Conservation (phyloP, 208 protist genomes). For the Acanthamoeba sp. region DNA sequence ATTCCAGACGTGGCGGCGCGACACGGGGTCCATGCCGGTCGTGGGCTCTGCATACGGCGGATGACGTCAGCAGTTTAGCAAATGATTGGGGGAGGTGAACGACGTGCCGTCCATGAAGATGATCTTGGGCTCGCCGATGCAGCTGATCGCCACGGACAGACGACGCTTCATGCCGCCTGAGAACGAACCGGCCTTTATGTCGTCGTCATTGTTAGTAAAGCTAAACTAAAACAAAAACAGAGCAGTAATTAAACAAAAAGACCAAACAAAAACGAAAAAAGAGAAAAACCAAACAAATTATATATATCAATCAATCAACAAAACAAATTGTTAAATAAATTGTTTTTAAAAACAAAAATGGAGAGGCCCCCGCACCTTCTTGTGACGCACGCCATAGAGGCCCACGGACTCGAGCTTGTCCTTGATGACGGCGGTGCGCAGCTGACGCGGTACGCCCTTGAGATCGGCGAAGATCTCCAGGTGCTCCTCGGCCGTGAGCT, state of each 20-base stretch:
- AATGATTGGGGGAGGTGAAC: not conserved
- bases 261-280: too few relatives aligned
- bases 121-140: slow-evolving; percentile 81
- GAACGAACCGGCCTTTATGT: slow-evolving; percentile 69
- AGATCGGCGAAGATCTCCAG: slow-evolving; percentile 73
- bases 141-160: slow-evolving; percentile 75
- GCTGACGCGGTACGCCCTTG: slow-evolving; percentile 1
- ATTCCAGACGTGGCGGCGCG: slow-evolving; percentile 74
- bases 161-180: slow-evolving; percentile 84
- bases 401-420: slow-evolving; percentile 72
- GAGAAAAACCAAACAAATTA: too few relatives aligned
- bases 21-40: slow-evolving; percentile 70
- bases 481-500: slow-evolving; percentile 75
- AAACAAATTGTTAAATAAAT: too few relatives aligned
- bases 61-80: not conserved
- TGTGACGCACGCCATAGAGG: slow-evolving; percentile 2
- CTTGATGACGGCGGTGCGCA: not conserved
- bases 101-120: slow-evolving; percentile 77
- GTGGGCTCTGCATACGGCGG: slow-evolving; percentile 75
- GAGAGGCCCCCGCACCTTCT: not conserved
- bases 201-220: too few relatives aligned
- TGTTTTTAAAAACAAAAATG: not conserved
- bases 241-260: slow-evolving; percentile 20
- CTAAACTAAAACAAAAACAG: not conserved
- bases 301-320: too few relatives aligned